Evolutionary conservation across 1,139 yeast species (phyloP), one percentile per base, ranked within the genome.

Genomic region (Protomyces inouyei): DNA sequence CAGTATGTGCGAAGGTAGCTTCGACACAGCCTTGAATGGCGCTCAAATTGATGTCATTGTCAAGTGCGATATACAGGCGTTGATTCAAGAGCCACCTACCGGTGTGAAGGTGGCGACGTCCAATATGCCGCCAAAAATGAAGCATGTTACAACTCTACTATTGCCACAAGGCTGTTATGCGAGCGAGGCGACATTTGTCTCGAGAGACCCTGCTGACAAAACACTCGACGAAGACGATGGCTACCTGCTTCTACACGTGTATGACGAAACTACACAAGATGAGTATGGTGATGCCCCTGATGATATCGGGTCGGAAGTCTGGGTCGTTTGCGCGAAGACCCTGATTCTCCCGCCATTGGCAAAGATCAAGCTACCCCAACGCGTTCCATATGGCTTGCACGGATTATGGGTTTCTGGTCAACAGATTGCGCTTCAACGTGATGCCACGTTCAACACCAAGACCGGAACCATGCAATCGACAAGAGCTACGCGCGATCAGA

Each of bases 31-130:
- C 3, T 43, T 61, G 25, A 55, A 63, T n/a, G 65, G 65, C 37
- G 65, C 65, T 25, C 57, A 61, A 32, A 59, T 61, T 28, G 65
- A 61, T 52, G 61, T 51, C 28, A 23, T 61, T n/a, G 65, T 61
- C 52, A 61, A 61, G 45, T 52, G 56, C 38, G 61, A 61, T 25
- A 12, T 61, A 14, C 57, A 55, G 23, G 46, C 52, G 21, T 51
- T 55, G 12, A 61, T 61, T 25, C 21, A 43, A n/a, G 45, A 32
- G 14, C 61, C 65, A n/a, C 65, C 65, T 3, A n/a, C 9, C 6
- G 51, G 40, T 21, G 65, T 61, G 6, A 21, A 10, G 14, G 52
- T 46, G 18, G 32, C 51, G 38, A 36, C 65, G 6, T 45, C 61
- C 46, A 32, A 28, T 9, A 51, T 57, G 23, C 65, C 65, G 16